A percentile compares a stretch with the other conserved stretches of the same genome.
phyloP scores from a whole-genome alignment of 2,329 filamentous ascomycete species.

The Truncatella angustata region DNA sequence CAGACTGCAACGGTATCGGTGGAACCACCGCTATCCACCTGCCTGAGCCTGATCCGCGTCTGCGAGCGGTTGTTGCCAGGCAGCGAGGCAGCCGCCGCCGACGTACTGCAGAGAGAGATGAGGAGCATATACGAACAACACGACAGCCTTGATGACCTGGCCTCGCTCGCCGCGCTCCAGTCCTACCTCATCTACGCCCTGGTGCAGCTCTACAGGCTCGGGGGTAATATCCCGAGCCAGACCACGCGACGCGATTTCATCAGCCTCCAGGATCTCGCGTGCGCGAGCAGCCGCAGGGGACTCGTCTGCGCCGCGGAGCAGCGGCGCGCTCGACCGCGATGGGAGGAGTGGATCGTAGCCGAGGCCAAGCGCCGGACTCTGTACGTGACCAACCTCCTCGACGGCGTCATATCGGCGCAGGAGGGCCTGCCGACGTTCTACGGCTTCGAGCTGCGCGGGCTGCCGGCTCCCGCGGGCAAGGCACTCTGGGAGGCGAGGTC shows the following conservation, averaged over 20 bases:
- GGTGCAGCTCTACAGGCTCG: conserved; percentile 22
- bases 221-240: conserved; percentile 19
- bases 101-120: conserved; percentile 42
- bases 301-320: conserved; percentile 43
- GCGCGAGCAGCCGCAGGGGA: conserved; percentile 34
- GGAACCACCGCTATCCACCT: conserved; percentile 35
- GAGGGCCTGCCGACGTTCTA: conserved; percentile 45
- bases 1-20: conserved; percentile 28
- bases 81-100: conserved; percentile 28
- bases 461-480: conserved; percentile 41
- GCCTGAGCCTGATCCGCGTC: conserved; percentile 38
- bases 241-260: conserved; percentile 44
- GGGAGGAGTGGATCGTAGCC: conserved; percentile 53
- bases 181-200: conserved; percentile 53
- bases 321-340: conserved; percentile 36
- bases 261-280: conserved; percentile 49
- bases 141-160: conserved; percentile 23
- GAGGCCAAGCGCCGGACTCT: conserved; percentile 52
- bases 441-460: conserved; percentile 43
- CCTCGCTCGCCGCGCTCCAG: conserved; percentile 45
- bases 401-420: conserved; percentile 43
- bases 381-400: conserved; percentile 52
- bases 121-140: conserved; percentile 30
- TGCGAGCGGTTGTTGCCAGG: conserved; percentile 34
- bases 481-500: conserved; percentile 40